Percentiles rank a stretch among this genome's conserved stretches.
These are phyloP conservation scores for Triticum aestivum DNA, from an alignment of 176 grass and related monocot genomes.

Conservation along the genomic window IWGSC_CS_RefSeq_v2.1 NC_057797.1:674384550-674385049, in stretches of 20 bases:
- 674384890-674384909: conserved; percentile 64
- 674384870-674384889: conserved; percentile 79
- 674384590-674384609: too few species aligned
- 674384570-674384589: too few species aligned
- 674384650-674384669: background rate
- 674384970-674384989: conserved; percentile 50
- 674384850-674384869: conserved; percentile 70
- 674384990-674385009: conserved; percentile 57
- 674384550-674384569: too few species aligned
- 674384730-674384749: background rate
- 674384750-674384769: conserved; percentile 8
- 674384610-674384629: too few species aligned
- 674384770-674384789: conserved; percentile 7
- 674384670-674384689: conserved; percentile 14
- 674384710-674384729: conserved; percentile 52
- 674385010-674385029: conserved; percentile 95
- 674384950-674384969: conserved; percentile 42
- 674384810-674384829: conserved; percentile 41
- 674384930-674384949: conserved; percentile 76
- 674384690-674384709: conserved; percentile 40
- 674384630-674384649: background rate
- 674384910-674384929: conserved; percentile 57
- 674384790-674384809: conserved; percentile 26
- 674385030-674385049: conserved; percentile 95
- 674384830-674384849: conserved; percentile 35